Percentiles rank a stretch among this genome's conserved stretches.
phyloP scores from a whole-genome alignment of 768 basidiomycete genomes.

The Mycena belliarum region DNA sequence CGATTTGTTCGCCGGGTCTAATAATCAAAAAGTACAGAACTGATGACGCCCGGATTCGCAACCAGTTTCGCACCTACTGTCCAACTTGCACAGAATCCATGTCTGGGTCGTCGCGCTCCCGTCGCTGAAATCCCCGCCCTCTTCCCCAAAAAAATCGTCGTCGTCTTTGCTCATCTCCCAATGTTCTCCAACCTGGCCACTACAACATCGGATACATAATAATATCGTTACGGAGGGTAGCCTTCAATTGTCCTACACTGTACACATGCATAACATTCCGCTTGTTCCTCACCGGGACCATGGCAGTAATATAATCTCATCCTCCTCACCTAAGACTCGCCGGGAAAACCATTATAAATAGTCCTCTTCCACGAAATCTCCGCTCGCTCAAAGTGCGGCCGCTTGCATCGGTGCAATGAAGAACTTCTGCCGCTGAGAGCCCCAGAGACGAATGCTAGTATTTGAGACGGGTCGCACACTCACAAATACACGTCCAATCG shows the following conservation, averaged over 20 bases:
- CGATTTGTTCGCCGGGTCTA: too few species aligned
- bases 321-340: background rate
- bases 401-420: background rate
- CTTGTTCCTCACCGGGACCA: too few species aligned
- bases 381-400: background rate
- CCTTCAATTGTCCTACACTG: background rate
- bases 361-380: conserved; percentile 6
- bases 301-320: too few species aligned
- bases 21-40: conserved; percentile 3
- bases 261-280: too few species aligned
- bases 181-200: conserved; percentile 1
- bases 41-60: conserved; percentile 12
- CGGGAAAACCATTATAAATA: conserved; percentile 5
- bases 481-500: background rate
- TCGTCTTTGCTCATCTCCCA: too few species aligned
- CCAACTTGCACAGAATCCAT: conserved; percentile 12
- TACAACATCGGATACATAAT: background rate
- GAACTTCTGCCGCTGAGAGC: background rate
- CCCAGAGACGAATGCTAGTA: background rate
- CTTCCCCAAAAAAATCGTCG: too few species aligned
- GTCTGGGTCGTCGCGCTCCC: conserved; percentile 8
- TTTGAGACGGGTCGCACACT: background rate
- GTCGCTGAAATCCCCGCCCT: too few species aligned
- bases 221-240: background rate
- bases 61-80: conserved; percentile 15